Percentiles rank a stretch among this genome's conserved stretches.
Evolutionary conservation across 805 yeast species (phyloP).

Genomic region (Ogataea pini): DNA sequence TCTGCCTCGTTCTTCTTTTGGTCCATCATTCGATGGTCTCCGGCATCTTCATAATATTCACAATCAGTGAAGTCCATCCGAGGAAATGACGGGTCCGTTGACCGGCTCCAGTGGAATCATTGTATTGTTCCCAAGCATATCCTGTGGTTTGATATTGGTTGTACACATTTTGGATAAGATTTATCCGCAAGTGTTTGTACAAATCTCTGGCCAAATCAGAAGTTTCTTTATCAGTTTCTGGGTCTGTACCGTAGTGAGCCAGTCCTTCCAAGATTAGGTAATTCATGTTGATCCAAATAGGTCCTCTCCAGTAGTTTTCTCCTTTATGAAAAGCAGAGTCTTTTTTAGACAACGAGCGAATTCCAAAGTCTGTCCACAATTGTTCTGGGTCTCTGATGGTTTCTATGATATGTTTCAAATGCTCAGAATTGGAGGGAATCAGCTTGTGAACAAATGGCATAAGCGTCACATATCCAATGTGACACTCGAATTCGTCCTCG

Average conservation of each 20-base stretch:
- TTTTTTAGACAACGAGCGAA: slow-evolving; percentile 73
- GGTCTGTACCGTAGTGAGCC: slow-evolving; percentile 48
- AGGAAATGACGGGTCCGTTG: slow-evolving; percentile 85
- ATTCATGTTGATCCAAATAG: slow-evolving; percentile 91
- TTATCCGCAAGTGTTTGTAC: slow-evolving; percentile 61
- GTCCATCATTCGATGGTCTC: slow-evolving; percentile 29
- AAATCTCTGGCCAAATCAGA: slow-evolving; percentile 44
- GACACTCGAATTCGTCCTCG: slow-evolving; percentile 69
- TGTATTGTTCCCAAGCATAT: slow-evolving; percentile 88
- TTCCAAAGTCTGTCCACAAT: slow-evolving; percentile 76
- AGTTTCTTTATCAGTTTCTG: slow-evolving; percentile 36
- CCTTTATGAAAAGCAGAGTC: slow-evolving; percentile 69
- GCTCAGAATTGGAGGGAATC: slow-evolving; percentile 48
- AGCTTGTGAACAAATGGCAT: slow-evolving; percentile 82
- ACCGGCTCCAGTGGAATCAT: slow-evolving; percentile 71
- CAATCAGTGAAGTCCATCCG: slow-evolving; percentile 90
- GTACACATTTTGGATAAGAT: slow-evolving; percentile 67
- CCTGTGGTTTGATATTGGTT: slow-evolving; percentile 76
- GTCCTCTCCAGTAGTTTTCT: slow-evolving; percentile 96
- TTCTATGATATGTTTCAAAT: slow-evolving; percentile 54
- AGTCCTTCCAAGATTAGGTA: slow-evolving; percentile 76
- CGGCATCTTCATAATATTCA: slow-evolving; percentile 83
- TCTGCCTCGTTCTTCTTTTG: not conserved
- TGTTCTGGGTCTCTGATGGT: slow-evolving; percentile 67
- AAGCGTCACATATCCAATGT: slow-evolving; percentile 82